A percentile compares a stretch with the other conserved stretches of the same genome.
Conservation (phyloP, 2,329 filamentous ascomycete genomes). For the Paracoccidioides brasiliensis region DNA sequence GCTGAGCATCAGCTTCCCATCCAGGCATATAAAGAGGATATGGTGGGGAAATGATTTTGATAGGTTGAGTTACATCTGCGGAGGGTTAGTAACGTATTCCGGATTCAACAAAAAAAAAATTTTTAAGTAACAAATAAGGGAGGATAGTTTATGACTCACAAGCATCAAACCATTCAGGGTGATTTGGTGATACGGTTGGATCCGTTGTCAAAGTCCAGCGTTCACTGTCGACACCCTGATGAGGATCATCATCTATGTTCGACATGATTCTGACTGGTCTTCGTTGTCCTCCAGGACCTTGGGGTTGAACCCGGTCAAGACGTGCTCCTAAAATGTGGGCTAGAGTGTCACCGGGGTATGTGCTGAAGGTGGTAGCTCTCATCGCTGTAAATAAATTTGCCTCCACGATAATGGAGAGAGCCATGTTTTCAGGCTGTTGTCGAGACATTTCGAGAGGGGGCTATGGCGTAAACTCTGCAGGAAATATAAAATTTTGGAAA, state of each 20-base stretch:
- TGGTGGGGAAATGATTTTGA: slow-evolving; percentile 11
- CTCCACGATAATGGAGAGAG: slow-evolving; percentile 10
- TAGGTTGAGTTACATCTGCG: slow-evolving; percentile 9
- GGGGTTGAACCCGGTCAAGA: slow-evolving; percentile 4
- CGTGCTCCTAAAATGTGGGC: slow-evolving; percentile 5
- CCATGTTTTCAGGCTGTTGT: neutral
- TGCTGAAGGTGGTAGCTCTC: slow-evolving; percentile 6
- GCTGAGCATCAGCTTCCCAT: slow-evolving; percentile 10
- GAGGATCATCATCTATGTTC: neutral
- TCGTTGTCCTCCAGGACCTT: slow-evolving; percentile 4
- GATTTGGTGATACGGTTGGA: slow-evolving; percentile 2
- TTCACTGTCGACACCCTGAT: slow-evolving; percentile 3
- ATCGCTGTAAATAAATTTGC: slow-evolving; percentile 10
- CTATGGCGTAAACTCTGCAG: neutral
- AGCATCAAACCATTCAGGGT: slow-evolving; percentile 8
- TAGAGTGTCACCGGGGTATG: slow-evolving; percentile 2
- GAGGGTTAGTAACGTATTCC: neutral
- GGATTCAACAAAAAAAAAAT: too few relatives aligned
- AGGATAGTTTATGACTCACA: slow-evolving; percentile 5
- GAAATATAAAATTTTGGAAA: neutral
- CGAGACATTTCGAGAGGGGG: slow-evolving; percentile 3
- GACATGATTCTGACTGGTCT: slow-evolving; percentile 3
- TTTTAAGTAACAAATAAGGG: neutral
- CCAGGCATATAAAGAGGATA: slow-evolving; percentile 3
- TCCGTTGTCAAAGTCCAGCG: slow-evolving; percentile 9